Conservation (phyloP, 116 monocot species). For the Dioscorea cayenensis region DNA sequence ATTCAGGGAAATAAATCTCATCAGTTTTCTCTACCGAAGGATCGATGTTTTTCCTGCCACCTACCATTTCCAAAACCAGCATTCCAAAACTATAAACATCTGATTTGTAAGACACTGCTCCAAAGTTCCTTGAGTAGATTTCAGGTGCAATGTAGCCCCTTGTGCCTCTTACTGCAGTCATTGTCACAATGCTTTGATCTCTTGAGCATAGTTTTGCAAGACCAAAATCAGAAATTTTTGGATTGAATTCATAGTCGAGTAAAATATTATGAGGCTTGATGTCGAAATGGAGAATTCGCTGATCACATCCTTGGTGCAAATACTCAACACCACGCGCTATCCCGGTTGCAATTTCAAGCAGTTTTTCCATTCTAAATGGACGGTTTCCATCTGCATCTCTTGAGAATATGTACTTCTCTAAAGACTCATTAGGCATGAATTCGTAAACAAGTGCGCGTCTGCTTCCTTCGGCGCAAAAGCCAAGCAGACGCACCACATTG, state of each 20-base stretch:
- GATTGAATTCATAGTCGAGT: slow-evolving; percentile 9
- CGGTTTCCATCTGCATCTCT: neutral
- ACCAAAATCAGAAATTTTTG: slow-evolving; percentile 21
- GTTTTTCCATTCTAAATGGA: slow-evolving; percentile 4
- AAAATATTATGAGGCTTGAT: slow-evolving; percentile 25
- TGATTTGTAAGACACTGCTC: slow-evolving; percentile 12
- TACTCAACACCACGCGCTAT: slow-evolving; percentile 20
- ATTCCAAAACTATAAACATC: slow-evolving; percentile 28
- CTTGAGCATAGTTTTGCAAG: slow-evolving; percentile 9
- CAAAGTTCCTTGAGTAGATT: slow-evolving; percentile 7
- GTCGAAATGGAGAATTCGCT: slow-evolving; percentile 20
- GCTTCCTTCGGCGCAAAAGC: slow-evolving; percentile 22
- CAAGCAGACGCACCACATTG: slow-evolving; percentile 23
- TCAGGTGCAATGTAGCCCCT: slow-evolving; percentile 22
- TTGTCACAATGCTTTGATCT: slow-evolving; percentile 6
- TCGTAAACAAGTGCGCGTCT: slow-evolving; percentile 27
- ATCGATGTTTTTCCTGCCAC: slow-evolving; percentile 1
- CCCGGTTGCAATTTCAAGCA: slow-evolving; percentile 11
- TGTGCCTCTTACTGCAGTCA: slow-evolving; percentile 6
- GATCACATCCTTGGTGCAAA: slow-evolving; percentile 18
- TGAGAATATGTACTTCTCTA: slow-evolving; percentile 17
- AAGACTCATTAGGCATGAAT: slow-evolving; percentile 27
- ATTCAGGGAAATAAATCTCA: slow-evolving; percentile 11
- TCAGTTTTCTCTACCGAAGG: neutral
- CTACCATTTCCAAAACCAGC: slow-evolving; percentile 15